Evolutionary conservation across 768 basidiomycete species (phyloP).

Genomic region (Hygrocybe coccinea): DNA sequence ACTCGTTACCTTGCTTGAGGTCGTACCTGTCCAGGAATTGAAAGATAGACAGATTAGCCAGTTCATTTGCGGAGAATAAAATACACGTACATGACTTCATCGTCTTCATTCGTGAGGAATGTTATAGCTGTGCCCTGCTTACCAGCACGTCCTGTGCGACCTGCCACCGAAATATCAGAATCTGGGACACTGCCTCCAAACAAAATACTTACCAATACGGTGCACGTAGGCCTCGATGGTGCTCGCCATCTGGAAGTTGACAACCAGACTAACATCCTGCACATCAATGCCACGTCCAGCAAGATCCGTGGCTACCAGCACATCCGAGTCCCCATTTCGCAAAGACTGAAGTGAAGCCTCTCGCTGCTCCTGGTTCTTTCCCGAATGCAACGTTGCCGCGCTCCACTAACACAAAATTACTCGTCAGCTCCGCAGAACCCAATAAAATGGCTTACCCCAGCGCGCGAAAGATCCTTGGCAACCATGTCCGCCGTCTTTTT

Average conservation of each 20-base stretch:
- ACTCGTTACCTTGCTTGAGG: constrained; percentile 71
- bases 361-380: constrained; percentile 96
- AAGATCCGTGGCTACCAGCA: constrained; percentile 94
- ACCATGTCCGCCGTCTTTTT: constrained; percentile 99
- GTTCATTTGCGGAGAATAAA: constrained; percentile 7
- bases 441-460: constrained; percentile 56
- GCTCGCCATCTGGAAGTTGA: constrained; percentile 97
- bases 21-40: constrained; percentile 65
- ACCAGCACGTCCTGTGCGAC: constrained; percentile 96
- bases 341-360: constrained; percentile 86
- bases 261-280: constrained; percentile 89
- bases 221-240: constrained; percentile 98
- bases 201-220: constrained; percentile 72
- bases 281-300: constrained; percentile 99
- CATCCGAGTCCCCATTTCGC: constrained; percentile 78
- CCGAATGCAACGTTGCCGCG: constrained; percentile 89
- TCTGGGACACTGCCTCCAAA: constrained; percentile 6
- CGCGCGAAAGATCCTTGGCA: constrained; percentile 86
- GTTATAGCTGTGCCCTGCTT: constrained; percentile 92
- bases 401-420: constrained; percentile 56
- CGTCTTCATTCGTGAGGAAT: constrained; percentile 93
- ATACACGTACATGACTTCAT: constrained; percentile 85
- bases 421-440: constrained; percentile 7
- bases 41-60: constrained; percentile 7
- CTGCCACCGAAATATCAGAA: constrained; percentile 35